phyloP scores from a whole-genome alignment of 2,329 filamentous ascomycete species.

The Penicillium decumbens region DNA sequence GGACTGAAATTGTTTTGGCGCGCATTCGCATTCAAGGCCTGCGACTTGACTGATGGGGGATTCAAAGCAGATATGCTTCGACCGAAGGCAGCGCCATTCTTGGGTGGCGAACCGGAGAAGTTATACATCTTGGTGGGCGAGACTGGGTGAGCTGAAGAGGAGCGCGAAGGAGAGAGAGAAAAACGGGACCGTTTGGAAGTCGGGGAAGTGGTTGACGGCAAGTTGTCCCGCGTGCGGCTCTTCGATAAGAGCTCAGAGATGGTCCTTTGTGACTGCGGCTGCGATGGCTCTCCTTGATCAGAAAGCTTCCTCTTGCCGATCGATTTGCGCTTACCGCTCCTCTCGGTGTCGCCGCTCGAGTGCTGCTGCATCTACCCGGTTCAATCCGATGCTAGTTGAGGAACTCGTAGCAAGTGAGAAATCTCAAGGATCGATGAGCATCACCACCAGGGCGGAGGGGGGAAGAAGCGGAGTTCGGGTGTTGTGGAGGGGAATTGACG shows the following conservation, averaged over 20 bases:
- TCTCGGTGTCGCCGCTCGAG: slow-evolving; percentile 36
- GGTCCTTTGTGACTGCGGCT: slow-evolving; percentile 38
- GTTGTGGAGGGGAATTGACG: slow-evolving; percentile 21
- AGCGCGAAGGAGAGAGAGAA: slow-evolving; percentile 26
- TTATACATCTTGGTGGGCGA: slow-evolving; percentile 52
- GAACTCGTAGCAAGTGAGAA: slow-evolving; percentile 20
- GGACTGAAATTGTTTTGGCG: slow-evolving; percentile 59
- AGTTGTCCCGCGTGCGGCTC: slow-evolving; percentile 23
- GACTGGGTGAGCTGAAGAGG: slow-evolving; percentile 12
- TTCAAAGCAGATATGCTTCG: slow-evolving; percentile 41
- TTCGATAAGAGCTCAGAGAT: slow-evolving; percentile 45
- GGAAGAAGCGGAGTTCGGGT: slow-evolving; percentile 4
- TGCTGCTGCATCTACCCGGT: slow-evolving; percentile 44
- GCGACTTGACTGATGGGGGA: slow-evolving; percentile 20
- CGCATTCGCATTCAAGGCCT: slow-evolving; percentile 30
- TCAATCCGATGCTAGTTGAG: slow-evolving; percentile 23
- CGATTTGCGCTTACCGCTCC: slow-evolving; percentile 43
- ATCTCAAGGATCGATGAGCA: slow-evolving; percentile 11
- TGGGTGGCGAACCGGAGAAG: slow-evolving; percentile 42
- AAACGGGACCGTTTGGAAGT: slow-evolving; percentile 41
- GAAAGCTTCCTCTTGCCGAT: slow-evolving; percentile 41
- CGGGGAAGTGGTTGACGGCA: slow-evolving; percentile 27
- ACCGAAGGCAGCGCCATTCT: slow-evolving; percentile 41
- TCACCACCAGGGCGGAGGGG: slow-evolving; percentile 9
- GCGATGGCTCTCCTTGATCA: slow-evolving; percentile 32